Conservation (phyloP, 2,329 filamentous ascomycete genomes). For the Botrytis tulipae region DNA sequence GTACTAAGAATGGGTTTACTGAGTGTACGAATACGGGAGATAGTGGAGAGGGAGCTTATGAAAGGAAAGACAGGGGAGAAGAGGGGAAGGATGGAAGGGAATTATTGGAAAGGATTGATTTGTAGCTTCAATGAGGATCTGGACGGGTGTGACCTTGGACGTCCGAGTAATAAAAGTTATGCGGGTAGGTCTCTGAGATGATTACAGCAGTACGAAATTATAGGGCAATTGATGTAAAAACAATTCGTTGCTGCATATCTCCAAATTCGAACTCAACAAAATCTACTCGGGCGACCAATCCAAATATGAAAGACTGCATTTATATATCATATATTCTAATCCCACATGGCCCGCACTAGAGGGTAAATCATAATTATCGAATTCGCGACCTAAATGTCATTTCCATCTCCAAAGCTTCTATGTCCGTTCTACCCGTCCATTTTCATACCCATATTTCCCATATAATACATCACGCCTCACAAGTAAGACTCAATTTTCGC, state of each 20-base stretch:
- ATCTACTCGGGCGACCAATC: accelerated
- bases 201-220: background rate
- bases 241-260: background rate
- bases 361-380: background rate
- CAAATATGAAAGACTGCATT: too few relatives aligned
- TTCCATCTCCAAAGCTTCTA: background rate
- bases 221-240: background rate
- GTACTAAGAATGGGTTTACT: constrained; percentile 36
- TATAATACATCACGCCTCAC: background rate
- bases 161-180: too few relatives aligned
- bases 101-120: constrained; percentile 29
- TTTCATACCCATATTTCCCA: background rate
- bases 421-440: background rate
- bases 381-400: background rate
- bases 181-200: too few relatives aligned
- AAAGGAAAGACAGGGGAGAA: constrained; percentile 15
- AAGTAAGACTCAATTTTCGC: background rate
- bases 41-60: constrained; percentile 25
- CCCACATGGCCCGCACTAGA: background rate
- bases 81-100: constrained; percentile 24
- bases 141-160: background rate
- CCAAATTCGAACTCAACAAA: too few relatives aligned
- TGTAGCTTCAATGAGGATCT: constrained; percentile 8
- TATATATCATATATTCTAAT: background rate
- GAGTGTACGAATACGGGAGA: constrained; percentile 35